These are phyloP conservation scores for Paracoccidioides brasiliensis DNA, from an alignment of 2,329 filamentous ascomycete genomes.

Conservation along the genomic window DNA sequence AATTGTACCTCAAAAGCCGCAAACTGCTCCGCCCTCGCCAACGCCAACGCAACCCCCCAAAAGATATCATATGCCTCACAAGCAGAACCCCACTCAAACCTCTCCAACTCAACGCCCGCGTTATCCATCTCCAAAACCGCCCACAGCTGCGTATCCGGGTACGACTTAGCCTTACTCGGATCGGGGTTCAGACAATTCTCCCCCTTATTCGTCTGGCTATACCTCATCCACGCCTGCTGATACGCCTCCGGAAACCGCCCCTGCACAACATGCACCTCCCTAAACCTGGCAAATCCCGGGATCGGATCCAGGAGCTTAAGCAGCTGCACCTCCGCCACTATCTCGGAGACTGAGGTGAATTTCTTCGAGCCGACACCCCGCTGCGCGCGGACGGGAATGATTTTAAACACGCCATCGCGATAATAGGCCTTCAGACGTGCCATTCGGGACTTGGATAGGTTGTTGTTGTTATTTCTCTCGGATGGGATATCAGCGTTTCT, in stretches of 20 bases:
- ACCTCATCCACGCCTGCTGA: slow-evolving; percentile 31
- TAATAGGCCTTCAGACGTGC: slow-evolving; percentile 28
- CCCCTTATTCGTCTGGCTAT: slow-evolving; percentile 27
- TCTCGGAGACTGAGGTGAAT: slow-evolving; percentile 35
- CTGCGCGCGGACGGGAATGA: slow-evolving; percentile 34
- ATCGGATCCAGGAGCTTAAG: slow-evolving; percentile 46
- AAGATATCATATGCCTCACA: slow-evolving; percentile 50
- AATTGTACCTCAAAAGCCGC: slow-evolving; percentile 42
- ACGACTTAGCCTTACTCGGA: slow-evolving; percentile 40
- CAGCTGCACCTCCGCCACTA: slow-evolving; percentile 38
- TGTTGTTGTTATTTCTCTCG: slow-evolving; percentile 11
- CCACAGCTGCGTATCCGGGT: slow-evolving; percentile 46
- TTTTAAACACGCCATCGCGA: slow-evolving; percentile 35
- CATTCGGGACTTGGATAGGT: slow-evolving; percentile 25
- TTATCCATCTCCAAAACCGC: slow-evolving; percentile 54
- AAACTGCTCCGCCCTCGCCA: slow-evolving; percentile 48
- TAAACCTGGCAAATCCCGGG: slow-evolving; percentile 50
- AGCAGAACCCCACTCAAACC: slow-evolving; percentile 28
- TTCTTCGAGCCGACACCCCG: slow-evolving; percentile 30
- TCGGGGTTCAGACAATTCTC: slow-evolving; percentile 41
- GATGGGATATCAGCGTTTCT: slow-evolving; percentile 20
- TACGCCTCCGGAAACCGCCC: slow-evolving; percentile 43
- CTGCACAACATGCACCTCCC: slow-evolving; percentile 45
- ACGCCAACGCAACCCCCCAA: slow-evolving; percentile 50
- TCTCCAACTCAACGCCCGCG: slow-evolving; percentile 46